A percentile compares a stretch with the other conserved stretches of the same genome.
Evolutionary conservation across 345 rosid genomes (phyloP).

Genomic region (Eucalyptus urophylla): DNA sequence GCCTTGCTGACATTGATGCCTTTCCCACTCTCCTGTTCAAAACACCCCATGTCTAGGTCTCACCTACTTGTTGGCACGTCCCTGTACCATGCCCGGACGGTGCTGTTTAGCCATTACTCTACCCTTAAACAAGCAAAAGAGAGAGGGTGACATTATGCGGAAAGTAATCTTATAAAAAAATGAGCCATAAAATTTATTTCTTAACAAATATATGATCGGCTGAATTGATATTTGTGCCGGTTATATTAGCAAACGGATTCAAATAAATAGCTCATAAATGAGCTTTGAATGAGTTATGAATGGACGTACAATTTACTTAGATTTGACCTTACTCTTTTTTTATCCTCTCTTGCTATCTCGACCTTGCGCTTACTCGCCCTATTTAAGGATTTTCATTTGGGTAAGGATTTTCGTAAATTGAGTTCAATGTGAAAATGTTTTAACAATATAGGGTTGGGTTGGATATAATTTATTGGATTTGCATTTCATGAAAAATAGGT

Average conservation of each 20-base stretch:
- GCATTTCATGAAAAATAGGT: fast-evolving
- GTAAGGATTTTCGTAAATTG: fast-evolving
- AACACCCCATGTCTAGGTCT: neutral
- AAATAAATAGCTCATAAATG: no score
- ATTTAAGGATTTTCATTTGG: no score
- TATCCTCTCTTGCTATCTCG: fast-evolving
- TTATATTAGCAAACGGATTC: no score
- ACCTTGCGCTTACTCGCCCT: fast-evolving
- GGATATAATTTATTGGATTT: no score
- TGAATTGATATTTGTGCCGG: neutral
- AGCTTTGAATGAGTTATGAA: no score
- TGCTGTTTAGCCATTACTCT: neutral
- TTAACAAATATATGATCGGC: no score
- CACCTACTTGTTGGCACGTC: neutral
- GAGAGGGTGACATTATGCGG: neutral
- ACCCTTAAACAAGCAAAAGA: neutral
- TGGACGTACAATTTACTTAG: no score
- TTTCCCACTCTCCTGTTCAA: neutral
- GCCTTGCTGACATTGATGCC: neutral
- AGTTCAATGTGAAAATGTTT: neutral
- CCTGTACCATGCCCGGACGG: neutral
- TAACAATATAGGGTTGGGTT: fast-evolving
- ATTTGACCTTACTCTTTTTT: fast-evolving
- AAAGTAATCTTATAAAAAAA: neutral
- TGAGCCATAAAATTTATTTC: no score